Percentiles rank a stretch among this genome's conserved stretches.
These are phyloP conservation scores for Psidium friedrichsthalianum DNA, from an alignment of 345 rosid genomes.

Conservation along the genomic window DNA sequence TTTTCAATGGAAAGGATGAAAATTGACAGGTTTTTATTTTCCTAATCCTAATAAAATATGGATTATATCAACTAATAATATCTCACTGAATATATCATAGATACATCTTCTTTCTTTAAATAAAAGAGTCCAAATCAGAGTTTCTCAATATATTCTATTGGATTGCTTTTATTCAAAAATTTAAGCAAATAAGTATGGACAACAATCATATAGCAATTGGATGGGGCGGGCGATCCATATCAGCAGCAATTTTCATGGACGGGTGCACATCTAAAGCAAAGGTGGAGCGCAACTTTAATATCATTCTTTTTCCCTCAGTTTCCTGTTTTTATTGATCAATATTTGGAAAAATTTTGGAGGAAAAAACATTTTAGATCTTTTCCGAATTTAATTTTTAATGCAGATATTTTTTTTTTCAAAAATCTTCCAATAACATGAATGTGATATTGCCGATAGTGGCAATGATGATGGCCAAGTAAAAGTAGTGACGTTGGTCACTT, in stretches of 20 bases:
- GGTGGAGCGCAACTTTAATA: background rate
- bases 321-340: no score
- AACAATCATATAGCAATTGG: background rate
- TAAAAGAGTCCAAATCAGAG: background rate
- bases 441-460: background rate
- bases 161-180: background rate
- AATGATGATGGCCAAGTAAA: background rate
- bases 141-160: background rate
- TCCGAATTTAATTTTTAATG: no score
- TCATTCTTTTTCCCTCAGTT: background rate
- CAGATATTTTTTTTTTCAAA: no score
- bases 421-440: background rate
- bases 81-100: background rate
- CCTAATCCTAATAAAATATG: background rate
- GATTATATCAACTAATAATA: background rate
- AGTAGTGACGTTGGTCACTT: background rate
- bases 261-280: background rate
- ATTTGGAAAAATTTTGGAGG: no score
- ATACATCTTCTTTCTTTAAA: background rate
- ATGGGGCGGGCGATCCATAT: background rate
- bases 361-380: no score
- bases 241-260: background rate
- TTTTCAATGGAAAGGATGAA: background rate
- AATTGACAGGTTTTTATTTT: background rate
- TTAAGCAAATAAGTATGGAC: background rate